Evolutionary conservation across 2,329 filamentous ascomycete genomes (phyloP), one percentile per base, ranked within the genome.

Genomic region (Bipolaris zeicola): DNA sequence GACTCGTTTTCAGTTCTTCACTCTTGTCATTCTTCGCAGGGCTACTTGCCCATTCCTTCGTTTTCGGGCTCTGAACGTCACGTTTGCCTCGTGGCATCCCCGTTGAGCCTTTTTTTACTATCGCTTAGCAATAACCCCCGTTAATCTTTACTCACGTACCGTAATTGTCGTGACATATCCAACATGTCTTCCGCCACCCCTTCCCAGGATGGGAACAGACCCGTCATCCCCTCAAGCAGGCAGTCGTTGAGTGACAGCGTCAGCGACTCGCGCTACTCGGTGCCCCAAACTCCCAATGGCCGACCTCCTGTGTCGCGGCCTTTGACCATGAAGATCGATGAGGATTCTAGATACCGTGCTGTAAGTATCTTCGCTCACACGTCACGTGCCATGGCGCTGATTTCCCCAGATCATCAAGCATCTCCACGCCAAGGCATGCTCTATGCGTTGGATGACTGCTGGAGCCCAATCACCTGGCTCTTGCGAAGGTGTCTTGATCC

Each of bases 401-500:
- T 11, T 41, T 43, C n/a, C 4, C 2, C 26, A 73, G 70, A 69
- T 71, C 45, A 67, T 66, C 46, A 71, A 68, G 46, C 67, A 69
- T 46, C 60, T 73, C 8, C 50, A 70, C 39, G 64, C 62, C 7
- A 71, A 67, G 41, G 62, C 64, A 54, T 62, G 56, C 38, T 64
- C 64, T 1, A 65, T 67, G 64, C 52, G 61, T 37, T 66, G 64
- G 66, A 65, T 68, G 56, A 63, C 64, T 24, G 26, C 56, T 6
- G 61, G 49, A 26, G 50, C 57, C 6, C 47, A 55, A 0, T 45
- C 57, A 31, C 55, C 65, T 1, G 58, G 61, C 10, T 55, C 55
- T 11, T 64, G 56, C 49, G 59, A 92, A 72, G 90, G 90, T 62
- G 89, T 92, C 26, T 76, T 93, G 18, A 78, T 93, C 45, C 84